Base-by-base conservation (phyloP, 2,329 filamentous ascomycete species). In the Capronia americana region DNA sequence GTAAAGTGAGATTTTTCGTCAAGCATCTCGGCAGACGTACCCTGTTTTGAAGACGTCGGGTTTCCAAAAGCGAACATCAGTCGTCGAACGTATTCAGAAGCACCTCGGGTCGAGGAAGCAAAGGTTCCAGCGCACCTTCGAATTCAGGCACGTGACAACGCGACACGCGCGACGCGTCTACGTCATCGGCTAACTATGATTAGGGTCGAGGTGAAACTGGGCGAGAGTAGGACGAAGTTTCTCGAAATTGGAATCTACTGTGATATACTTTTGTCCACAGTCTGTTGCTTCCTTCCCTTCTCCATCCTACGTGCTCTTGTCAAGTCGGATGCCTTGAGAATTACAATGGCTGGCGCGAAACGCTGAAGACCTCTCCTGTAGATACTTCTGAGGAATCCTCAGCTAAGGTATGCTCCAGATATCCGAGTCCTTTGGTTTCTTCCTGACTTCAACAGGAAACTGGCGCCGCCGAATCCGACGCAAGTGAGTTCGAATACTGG, bases 341-440 rank as follows among this genome's bases (percentile, higher is more conserved):
- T 7, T 17, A 53, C n/a, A 11, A 59, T 64, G 62, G 20, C 62
- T 6, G 20, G 44, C 20, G 38, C 46, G 20, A 59, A 64, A 64
- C 14, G 62, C 20, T 23, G 23, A 26, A n/a, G n/a, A n/a, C 8
- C 7, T 2, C 30, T 28, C 34, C 30, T 26, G 46, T 14, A 38
- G 11, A n/a, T 20, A 5, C n/a, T 17, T 53, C 58, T 23, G 58
- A 30, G 17, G 17, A 2, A 7, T 11, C 44, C 17, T 23, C 46
- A n/a, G 20, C 23, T 4, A 12, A 51, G 48, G 48, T 53, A 50
- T 41, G 58, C 28, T 23, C 26, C 20, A 3, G 8, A 17, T 30
- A 7, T 7, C 8, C 48, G 28, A 5, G n/a, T 34, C 17, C 14
- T 12, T 14, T 23, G n/a, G 7, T 6, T 10, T 34, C 1, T 3